Conservation (phyloP, 352 stramenopile genomes). For the Phytophthora sansomeana region DNA sequence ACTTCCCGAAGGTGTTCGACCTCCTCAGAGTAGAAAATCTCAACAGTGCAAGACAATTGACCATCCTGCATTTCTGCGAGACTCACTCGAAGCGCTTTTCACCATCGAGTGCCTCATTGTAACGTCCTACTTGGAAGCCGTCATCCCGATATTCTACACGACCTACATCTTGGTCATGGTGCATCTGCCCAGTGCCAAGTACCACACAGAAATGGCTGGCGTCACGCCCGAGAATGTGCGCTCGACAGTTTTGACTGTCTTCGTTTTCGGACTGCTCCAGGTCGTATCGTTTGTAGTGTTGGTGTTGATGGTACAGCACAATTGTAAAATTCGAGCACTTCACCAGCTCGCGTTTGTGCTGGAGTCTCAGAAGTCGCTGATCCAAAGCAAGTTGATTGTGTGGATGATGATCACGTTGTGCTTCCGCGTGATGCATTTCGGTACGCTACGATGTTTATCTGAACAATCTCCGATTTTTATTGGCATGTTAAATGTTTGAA, state of each 20-base stretch:
- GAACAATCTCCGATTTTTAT: no score
- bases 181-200: no score
- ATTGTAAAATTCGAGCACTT: slow-evolving; percentile 16
- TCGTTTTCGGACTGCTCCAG: slow-evolving; percentile 26
- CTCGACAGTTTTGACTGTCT: slow-evolving; percentile 1
- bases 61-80: no score
- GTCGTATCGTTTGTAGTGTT: slow-evolving; percentile 23
- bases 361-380: slow-evolving; percentile 35
- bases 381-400: slow-evolving; percentile 47
- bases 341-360: slow-evolving; percentile 51
- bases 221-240: slow-evolving; percentile 5
- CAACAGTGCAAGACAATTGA: no score
- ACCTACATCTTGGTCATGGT: slow-evolving; percentile 5
- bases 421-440: slow-evolving; percentile 17
- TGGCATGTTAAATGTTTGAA: no score
- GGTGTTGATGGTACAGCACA: not conserved
- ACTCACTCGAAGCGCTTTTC: no score
- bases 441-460: no score
- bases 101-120: no score
- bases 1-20: no score
- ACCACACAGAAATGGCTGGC: slow-evolving; percentile 16
- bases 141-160: no score
- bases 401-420: slow-evolving; percentile 36
- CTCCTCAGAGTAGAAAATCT: no score
- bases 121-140: no score